Percentiles rank a stretch among this genome's conserved stretches.
phyloP scores from a whole-genome alignment of 176 grass and related monocot species.

The Elymus sibiricus region DNA sequence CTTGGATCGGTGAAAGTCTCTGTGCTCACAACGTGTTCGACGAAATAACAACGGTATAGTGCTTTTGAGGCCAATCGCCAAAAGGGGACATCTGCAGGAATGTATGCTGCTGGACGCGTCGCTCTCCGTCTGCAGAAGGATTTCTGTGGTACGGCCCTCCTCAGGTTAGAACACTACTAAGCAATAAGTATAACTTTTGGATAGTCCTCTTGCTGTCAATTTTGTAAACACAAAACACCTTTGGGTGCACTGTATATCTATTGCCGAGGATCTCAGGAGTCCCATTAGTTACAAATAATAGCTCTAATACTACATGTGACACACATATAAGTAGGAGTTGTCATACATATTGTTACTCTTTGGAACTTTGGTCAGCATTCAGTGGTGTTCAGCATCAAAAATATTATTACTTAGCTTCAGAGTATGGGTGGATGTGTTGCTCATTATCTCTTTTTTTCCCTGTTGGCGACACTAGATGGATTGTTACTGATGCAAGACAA shows the following conservation, averaged over 20 bases:
- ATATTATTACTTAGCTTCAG: constrained; percentile 11
- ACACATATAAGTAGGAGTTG: not conserved
- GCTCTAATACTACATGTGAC: not conserved
- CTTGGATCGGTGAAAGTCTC: not conserved
- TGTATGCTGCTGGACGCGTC: constrained; percentile 61
- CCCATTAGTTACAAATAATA: not conserved
- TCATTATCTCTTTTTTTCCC: constrained; percentile 1
- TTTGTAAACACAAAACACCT: not conserved
- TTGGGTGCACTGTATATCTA: not conserved
- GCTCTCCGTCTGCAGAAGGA: constrained; percentile 81
- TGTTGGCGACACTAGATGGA: not conserved
- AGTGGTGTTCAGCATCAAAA: not conserved
- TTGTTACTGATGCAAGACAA: constrained; percentile 61
- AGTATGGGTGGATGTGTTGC: not conserved
- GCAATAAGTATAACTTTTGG: not conserved
- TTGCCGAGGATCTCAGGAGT: not conserved
- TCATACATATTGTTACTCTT: not conserved
- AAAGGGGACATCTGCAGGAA: constrained; percentile 81
- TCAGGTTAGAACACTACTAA: constrained; percentile 48
- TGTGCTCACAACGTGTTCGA: constrained; percentile 8
- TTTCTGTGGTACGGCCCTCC: constrained; percentile 85
- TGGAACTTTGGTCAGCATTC: not conserved
- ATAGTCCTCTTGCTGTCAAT: not conserved
- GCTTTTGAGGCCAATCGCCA: constrained; percentile 45
- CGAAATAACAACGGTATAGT: constrained; percentile 13